Evolutionary conservation across 306 rosid species (phyloP).

Genomic region (Medicago arabica): DNA sequence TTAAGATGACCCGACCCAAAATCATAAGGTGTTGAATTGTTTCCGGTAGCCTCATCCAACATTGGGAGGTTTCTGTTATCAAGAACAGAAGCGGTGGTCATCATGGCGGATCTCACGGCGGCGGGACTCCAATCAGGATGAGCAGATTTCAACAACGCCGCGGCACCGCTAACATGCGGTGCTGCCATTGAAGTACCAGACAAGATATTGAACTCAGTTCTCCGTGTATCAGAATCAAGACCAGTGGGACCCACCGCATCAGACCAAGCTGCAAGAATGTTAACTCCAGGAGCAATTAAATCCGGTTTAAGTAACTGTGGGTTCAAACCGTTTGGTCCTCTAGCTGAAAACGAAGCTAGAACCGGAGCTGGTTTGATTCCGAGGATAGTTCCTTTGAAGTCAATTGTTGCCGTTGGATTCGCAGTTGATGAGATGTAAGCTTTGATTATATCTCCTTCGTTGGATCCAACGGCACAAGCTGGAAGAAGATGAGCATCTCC

Average conservation of each 20-base stretch:
- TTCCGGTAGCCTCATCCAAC: constrained; percentile 78
- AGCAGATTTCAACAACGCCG: constrained; percentile 83
- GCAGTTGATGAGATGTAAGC: constrained; percentile 58
- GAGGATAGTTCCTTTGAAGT: constrained; percentile 74
- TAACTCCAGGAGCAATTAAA: constrained; percentile 85
- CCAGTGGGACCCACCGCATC: constrained; percentile 87
- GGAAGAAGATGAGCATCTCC: constrained; percentile 89
- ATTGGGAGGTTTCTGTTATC: constrained; percentile 59
- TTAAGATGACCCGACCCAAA: constrained; percentile 83
- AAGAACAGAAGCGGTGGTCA: constrained; percentile 70
- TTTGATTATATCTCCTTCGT: constrained; percentile 70
- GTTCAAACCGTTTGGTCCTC: constrained; percentile 78
- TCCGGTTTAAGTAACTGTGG: constrained; percentile 89
- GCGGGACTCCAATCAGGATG: constrained; percentile 96
- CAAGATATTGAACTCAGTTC: constrained; percentile 77
- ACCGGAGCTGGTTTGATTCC: constrained; percentile 95
- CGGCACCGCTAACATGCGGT: constrained; percentile 94
- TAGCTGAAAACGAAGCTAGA: constrained; percentile 77
- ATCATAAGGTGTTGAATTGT: constrained; percentile 70
- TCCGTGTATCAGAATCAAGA: constrained; percentile 61
- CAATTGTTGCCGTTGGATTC: constrained; percentile 71
- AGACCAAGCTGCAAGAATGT: constrained; percentile 88
- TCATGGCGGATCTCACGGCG: constrained; percentile 81
- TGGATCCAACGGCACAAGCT: constrained; percentile 75
- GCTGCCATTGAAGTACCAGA: constrained; percentile 96